phyloP scores from a whole-genome alignment of 306 rosid genomes.

The Cicer chorassanicum region DNA sequence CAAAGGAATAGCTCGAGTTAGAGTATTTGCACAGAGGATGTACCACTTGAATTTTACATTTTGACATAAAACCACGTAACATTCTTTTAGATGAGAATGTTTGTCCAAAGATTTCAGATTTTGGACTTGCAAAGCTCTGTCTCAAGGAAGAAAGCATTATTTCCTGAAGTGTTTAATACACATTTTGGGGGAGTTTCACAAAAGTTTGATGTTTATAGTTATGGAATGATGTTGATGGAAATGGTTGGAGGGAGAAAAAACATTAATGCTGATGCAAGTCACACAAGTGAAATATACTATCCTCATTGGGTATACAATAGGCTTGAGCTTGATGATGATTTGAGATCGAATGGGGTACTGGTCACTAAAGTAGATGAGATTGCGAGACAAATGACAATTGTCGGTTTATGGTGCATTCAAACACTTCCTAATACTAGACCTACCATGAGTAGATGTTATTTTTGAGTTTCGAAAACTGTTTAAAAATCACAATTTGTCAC shows the following conservation, averaged over 20 bases:
- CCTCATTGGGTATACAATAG: slow-evolving; percentile 43
- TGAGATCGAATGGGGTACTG: not conserved
- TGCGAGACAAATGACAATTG: slow-evolving; percentile 45
- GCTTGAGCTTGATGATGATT: slow-evolving; percentile 3
- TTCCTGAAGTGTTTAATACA: slow-evolving; percentile 38
- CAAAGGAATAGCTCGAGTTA: slow-evolving; percentile 46
- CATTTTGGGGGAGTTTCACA: slow-evolving; percentile 50
- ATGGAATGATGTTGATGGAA: no score
- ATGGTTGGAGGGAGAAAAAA: slow-evolving; percentile 50
- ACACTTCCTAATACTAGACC: slow-evolving; percentile 48
- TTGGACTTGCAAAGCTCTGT: slow-evolving; percentile 53
- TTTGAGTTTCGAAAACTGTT: no score
- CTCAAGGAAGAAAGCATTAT: slow-evolving; percentile 40
- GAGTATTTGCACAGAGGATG: slow-evolving; percentile 61
- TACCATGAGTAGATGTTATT: slow-evolving; percentile 56
- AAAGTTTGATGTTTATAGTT: no score
- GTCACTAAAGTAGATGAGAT: slow-evolving; percentile 39
- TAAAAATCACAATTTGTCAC: no score
- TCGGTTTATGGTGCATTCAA: slow-evolving; percentile 34
- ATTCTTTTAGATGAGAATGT: slow-evolving; percentile 55
- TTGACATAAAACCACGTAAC: slow-evolving; percentile 61
- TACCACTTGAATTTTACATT: slow-evolving; percentile 53
- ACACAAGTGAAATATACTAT: not conserved
- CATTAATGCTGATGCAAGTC: not conserved
- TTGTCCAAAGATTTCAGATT: slow-evolving; percentile 56